Base-by-base conservation (phyloP, 192 early-diverging fungal species). In the Coemansia sp. region DNA sequence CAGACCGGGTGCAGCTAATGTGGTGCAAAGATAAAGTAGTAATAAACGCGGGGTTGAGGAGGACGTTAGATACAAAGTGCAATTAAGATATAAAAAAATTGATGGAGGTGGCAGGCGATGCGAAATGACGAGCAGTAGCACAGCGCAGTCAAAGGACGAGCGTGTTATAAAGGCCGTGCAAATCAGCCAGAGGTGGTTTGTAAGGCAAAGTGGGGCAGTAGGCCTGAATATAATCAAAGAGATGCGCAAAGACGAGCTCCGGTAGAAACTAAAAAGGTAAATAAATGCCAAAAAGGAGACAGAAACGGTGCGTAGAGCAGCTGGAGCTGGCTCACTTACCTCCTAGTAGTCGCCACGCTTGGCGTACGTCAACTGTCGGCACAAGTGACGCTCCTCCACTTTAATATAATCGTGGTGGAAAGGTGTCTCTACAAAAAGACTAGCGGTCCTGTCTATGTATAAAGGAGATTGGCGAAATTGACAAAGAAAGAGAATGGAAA, bases 201-300 rank as follows among this genome's bases (percentile, higher is more conserved):
- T 31, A n/a, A 31, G 55, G 29, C 55, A 29, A 34, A 58, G 29
- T 58, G 29, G 32, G 27, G 66, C 66, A 68, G 66, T 68, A 68
- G 42, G 41, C 23, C 55, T 15, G 44, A 68, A 68, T 68, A 59
- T 10, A 42, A n/a, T 39, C 39, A 17, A 48, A 23, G 51, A 25
- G 11, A 14, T 64, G 51, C 64, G 34, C 32, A 39, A 39, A 36
- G 50, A 23, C 41, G 14, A 15, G 55, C 51, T 55, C 51, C 14
- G 31, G 10, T 15, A 29, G 10, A 41, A 15, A 15, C 3, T 14
- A 19, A 25, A 25, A 5, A 55, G 51, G 25, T 31, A 55, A 55
- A 55, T 11, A 15, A 31, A 55, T 55, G 51, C 29, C 51, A 31
- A 55, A 21, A 29, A 53, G 11, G 25, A 29, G 25, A 53, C 25